These are phyloP conservation scores for Taiozyma sp. DNA, from an alignment of 1,139 yeast genomes.

Conservation along the genomic window DNA sequence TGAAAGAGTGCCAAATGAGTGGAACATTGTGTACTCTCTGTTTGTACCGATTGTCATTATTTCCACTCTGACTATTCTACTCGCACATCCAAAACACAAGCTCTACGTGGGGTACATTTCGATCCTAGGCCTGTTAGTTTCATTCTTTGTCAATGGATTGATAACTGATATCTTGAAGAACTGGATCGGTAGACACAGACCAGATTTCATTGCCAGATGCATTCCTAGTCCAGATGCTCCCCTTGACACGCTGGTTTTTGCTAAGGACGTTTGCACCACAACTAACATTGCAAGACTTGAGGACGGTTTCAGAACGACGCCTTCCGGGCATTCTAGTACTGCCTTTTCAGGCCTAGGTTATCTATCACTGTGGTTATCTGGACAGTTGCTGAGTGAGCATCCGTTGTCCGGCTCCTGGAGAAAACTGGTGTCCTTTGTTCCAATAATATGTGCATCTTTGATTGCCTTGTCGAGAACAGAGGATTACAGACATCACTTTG, in stretches of 20 bases:
- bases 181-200: constrained; percentile 72
- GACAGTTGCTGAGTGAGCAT: constrained; percentile 45
- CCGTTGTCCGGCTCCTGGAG: constrained; percentile 54
- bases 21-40: constrained; percentile 35
- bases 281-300: constrained; percentile 37
- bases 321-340: constrained; percentile 71
- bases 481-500: constrained; percentile 76
- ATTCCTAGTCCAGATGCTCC: constrained; percentile 48
- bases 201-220: constrained; percentile 75
- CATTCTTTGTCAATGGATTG: constrained; percentile 49
- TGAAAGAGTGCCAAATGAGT: constrained; percentile 51
- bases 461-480: constrained; percentile 71
- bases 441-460: constrained; percentile 52
- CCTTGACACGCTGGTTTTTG: constrained; percentile 40
- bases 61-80: constrained; percentile 27
- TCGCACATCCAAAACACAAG: constrained; percentile 38
- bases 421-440: constrained; percentile 34
- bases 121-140: constrained; percentile 46
- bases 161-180: constrained; percentile 67
- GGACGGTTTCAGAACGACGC: constrained; percentile 78
- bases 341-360: constrained; percentile 66
- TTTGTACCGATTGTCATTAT: constrained; percentile 39
- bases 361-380: constrained; percentile 59
- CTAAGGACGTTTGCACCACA: constrained; percentile 62
- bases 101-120: constrained; percentile 44